Percentiles rank a stretch among this genome's conserved stretches.
These are phyloP conservation scores for Spergularia azorica DNA, from an alignment of 179 eudicot species.

Conservation along the genomic window DNA sequence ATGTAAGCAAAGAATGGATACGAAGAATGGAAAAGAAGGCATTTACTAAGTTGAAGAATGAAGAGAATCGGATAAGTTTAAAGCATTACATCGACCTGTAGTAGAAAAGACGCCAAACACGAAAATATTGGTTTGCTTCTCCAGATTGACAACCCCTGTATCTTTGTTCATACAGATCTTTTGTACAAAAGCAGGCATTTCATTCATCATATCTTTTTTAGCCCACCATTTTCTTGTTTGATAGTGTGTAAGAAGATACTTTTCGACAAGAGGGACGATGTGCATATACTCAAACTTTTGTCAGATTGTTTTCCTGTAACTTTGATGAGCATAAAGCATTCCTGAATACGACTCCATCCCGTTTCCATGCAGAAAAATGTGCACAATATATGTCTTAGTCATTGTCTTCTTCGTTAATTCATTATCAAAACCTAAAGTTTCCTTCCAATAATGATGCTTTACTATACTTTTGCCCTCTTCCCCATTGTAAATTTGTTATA, in stretches of 20 bases:
- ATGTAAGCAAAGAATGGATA: conserved; percentile 90
- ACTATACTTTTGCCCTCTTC: neutral
- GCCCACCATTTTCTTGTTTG: neutral
- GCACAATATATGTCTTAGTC: neutral
- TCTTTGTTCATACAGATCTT: conserved; percentile 13
- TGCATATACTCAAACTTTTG: neutral
- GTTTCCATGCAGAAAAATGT: no score
- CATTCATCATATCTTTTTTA: neutral
- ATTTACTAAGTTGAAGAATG: conserved; percentile 52
- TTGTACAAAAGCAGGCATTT: neutral
- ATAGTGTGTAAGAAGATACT: conserved; percentile 6
- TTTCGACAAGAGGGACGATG: neutral
- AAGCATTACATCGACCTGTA: conserved; percentile 51
- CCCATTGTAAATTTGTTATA: neutral
- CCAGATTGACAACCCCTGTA: neutral
- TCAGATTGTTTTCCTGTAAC: no score
- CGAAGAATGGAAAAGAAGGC: conserved; percentile 66
- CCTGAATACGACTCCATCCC: no score
- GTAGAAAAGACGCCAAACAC: neutral
- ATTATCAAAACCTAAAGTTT: neutral
- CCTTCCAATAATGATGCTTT: neutral
- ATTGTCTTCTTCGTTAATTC: neutral
- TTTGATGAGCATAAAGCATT: neutral
- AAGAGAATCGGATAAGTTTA: conserved; percentile 41
- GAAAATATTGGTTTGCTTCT: neutral